Evolutionary conservation across 148 eudicot species (phyloP).

Genomic region (Vaccinium macrocarpon): DNA sequence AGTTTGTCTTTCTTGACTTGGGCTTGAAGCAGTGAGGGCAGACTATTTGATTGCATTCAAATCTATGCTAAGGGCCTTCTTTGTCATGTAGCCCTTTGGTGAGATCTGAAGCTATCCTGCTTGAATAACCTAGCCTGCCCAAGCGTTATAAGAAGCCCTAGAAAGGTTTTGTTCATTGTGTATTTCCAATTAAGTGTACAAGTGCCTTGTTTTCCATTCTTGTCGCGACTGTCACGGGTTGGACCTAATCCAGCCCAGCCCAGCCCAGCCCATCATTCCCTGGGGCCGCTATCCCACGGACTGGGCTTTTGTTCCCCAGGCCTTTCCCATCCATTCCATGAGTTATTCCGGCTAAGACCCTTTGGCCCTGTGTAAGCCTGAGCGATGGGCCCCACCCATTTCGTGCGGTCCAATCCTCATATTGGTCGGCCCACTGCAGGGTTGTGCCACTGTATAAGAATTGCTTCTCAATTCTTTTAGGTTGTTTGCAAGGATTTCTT

Average conservation of each 20-base stretch:
- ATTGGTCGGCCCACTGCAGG: background rate
- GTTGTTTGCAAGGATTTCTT: background rate
- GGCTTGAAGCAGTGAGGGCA: background rate
- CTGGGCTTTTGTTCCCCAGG: background rate
- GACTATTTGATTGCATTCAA: background rate
- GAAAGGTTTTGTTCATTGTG: background rate
- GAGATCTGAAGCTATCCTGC: background rate
- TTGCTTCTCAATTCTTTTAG: background rate
- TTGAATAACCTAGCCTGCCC: background rate
- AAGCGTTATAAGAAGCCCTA: background rate
- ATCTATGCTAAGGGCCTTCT: background rate
- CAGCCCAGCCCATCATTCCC: no score
- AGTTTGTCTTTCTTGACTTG: background rate
- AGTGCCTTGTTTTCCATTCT: background rate
- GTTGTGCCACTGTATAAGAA: background rate
- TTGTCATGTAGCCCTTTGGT: background rate
- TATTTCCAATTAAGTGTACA: background rate
- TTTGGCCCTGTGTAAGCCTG: background rate
- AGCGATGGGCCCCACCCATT: background rate
- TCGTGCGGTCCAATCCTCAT: background rate
- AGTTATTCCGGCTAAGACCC: background rate
- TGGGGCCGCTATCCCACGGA: no score
- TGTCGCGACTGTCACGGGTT: background rate
- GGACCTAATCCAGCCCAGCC: background rate
- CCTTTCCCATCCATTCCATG: conserved; percentile 1